Evolutionary conservation across 768 basidiomycete genomes (phyloP), one percentile per base, ranked within the genome.

Genomic region (Tulasnella sp.): DNA sequence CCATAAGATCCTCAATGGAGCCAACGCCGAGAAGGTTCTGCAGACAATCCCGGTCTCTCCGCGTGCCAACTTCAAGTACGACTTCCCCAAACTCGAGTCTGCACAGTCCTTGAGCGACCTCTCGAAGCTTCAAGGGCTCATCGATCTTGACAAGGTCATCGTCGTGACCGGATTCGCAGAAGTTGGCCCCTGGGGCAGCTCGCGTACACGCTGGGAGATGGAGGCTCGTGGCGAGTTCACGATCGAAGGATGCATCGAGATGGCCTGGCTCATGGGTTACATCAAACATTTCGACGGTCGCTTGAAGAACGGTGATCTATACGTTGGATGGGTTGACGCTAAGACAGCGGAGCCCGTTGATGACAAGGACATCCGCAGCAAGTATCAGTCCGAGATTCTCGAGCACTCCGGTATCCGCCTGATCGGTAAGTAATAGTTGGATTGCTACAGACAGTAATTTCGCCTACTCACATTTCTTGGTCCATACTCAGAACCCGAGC

Each of bases 151-250:
- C 63, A 93, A 94, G 73, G 93, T 97, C 60, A 75, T 92, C 61
- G 96, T 99, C 59, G 77, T 97, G 67, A 94, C 96, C 45, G 96
- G 96, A 62, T 98, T 90, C 70, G 94, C 87, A 30, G 96, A 99
- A 71, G 91, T 98, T 52, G 87, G 96, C 1, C 96, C 96, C 11
- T 99, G 94, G 93, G 96, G 96, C 64, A 92, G 90, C 68, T 87
- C 94, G 15, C 83, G 96, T 60, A 99, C 96, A 2, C 83, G 96
- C 60, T 99, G 96, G 96, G 96, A 99, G 75, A 98, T 99, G 92
- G 96, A 99, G 70, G 93, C 92, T 48, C 80, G 83, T 48, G 94
- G 96, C n/a, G 84, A 94, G 68, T 86, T 98, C 72, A 92, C 93
- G 1, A 93, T 98, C 65, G 87, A 96, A 70, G 96, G 96, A 19